Percentiles rank a stretch among this genome's conserved stretches.
These are phyloP conservation scores for Colletotrichum godetiae DNA, from an alignment of 2,329 filamentous ascomycete genomes.

Conservation along the genomic window DNA sequence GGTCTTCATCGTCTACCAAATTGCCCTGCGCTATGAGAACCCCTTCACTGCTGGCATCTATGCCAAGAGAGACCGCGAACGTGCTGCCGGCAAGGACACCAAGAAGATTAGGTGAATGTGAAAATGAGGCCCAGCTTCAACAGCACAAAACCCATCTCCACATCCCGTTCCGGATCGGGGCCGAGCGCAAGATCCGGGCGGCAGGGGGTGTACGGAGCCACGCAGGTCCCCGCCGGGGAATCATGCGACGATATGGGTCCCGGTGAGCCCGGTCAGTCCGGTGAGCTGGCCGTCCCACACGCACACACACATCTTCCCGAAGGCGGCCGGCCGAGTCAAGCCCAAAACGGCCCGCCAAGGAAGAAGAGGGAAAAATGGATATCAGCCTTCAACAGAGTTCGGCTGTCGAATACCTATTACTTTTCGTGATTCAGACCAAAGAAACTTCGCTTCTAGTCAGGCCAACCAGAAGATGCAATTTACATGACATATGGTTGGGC, in stretches of 20 bases:
- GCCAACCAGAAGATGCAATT: conserved; percentile 19
- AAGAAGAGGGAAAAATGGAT: conserved; percentile 6
- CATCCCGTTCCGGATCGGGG: conserved; percentile 21
- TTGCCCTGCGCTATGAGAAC: conserved; percentile 89
- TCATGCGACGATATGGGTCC: conserved; percentile 2
- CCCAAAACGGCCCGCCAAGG: conserved; percentile 31
- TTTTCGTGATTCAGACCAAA: neutral
- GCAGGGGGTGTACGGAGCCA: conserved; percentile 30
- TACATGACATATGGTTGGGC: conserved; percentile 12
- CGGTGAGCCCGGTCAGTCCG: conserved; percentile 26
- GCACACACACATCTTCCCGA: neutral
- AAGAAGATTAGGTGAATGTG: conserved; percentile 64
- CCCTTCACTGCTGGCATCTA: conserved; percentile 96
- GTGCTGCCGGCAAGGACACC: conserved; percentile 55
- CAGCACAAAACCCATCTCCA: conserved; percentile 25
- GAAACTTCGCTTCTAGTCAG: conserved; percentile 26
- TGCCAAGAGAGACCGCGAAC: conserved; percentile 79
- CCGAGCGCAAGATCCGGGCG: conserved; percentile 30
- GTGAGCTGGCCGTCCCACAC: conserved; percentile 23
- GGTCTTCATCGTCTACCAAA: conserved; percentile 81
- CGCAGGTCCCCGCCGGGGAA: conserved; percentile 17
- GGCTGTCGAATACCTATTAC: conserved; percentile 20
- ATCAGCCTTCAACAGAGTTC: conserved; percentile 35
- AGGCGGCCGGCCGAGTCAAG: conserved; percentile 12
- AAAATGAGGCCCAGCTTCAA: conserved; percentile 34